Evolutionary conservation across 148 eudicot species (phyloP), one percentile per base, ranked within the genome.

Genomic region (Spergularia bocconei): DNA sequence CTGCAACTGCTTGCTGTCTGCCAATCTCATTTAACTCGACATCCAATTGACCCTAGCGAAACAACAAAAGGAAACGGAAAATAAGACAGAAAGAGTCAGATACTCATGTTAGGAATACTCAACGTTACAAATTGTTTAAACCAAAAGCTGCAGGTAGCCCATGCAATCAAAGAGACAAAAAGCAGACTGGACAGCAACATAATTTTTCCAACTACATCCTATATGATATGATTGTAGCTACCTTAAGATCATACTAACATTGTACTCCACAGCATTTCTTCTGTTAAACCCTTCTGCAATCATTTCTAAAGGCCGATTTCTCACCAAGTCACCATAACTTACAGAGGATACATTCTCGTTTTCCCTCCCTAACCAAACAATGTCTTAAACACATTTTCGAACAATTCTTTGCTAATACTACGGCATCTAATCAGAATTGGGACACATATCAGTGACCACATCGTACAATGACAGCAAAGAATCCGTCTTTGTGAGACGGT

Each of bases 1-100:
- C 98, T 20, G 87, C 85, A 84, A 67, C 59, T 59, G 97, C 98
- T 81, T 94, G 98, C 79, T 87, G 78, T 79, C 91, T 88, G 38
- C 98, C 98, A 74, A 77, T 79, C 70, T 91, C 96, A 80, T 88
- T 94, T 47, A 94, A 77, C 16, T 85, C 91, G 25, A 94, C 90
- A 86, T 94, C 97, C 81, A 94, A 70, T 52, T 88, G 98, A 19
- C 98, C 98, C 98, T 94, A 71, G 52, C 47, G 9, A 48, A 62
- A 41, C 50, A 36, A 6, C 36, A 55, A 68, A 44, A 68, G 16
- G 6, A 29, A 39, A 41, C 12, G 1, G 29, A 16, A 72, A 64
- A 58, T 41, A 19, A 19, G 15, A 65, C 20, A 66, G 15, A 38
- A 52, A 8, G 48, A 9, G 48, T 11, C n/a, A 21, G 11, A 38